Conservation (phyloP, 179 eudicot species). For the Drosera spatulata region DNA sequence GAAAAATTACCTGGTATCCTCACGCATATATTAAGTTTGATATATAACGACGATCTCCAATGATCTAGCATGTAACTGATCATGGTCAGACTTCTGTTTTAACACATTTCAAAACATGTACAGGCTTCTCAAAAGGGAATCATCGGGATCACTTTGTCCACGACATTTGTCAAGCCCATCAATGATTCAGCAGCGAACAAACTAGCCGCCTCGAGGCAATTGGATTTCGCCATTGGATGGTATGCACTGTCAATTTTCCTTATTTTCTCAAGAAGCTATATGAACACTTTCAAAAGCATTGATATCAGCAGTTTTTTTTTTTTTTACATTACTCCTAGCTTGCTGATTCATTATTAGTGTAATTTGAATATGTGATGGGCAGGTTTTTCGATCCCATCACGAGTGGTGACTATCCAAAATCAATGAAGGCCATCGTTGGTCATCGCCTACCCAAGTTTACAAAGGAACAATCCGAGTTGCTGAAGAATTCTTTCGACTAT, state of each 20-base stretch:
- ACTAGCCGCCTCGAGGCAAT: constrained; percentile 11
- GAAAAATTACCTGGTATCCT: constrained; percentile 24
- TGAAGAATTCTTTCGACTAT: constrained; percentile 22
- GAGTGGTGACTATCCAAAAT: constrained; percentile 19
- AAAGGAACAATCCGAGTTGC: constrained; percentile 6
- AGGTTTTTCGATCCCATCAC: constrained; percentile 14
- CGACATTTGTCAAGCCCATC: constrained; percentile 18
- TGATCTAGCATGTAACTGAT: not conserved
- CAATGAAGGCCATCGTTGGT: constrained; percentile 14
- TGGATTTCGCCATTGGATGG: constrained; percentile 13
- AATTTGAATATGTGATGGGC: not conserved
- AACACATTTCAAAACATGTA: not conserved
- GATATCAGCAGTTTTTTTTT: not conserved
- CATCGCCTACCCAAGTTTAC: constrained; percentile 15
- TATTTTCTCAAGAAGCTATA: not conserved
- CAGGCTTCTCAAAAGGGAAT: constrained; percentile 30
- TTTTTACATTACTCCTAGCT: not conserved
- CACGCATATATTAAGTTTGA: not conserved
- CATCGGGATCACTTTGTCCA: constrained; percentile 19
- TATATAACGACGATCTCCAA: not conserved
- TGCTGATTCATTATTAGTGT: not conserved
- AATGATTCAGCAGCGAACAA: constrained; percentile 2
- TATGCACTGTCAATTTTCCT: constrained; percentile 14
- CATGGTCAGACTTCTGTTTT: not conserved
- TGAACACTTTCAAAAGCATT: not conserved